These are phyloP conservation scores for Chamaenerion angustifolium DNA, from an alignment of 345 rosid genomes.

Conservation along the genomic window DNA sequence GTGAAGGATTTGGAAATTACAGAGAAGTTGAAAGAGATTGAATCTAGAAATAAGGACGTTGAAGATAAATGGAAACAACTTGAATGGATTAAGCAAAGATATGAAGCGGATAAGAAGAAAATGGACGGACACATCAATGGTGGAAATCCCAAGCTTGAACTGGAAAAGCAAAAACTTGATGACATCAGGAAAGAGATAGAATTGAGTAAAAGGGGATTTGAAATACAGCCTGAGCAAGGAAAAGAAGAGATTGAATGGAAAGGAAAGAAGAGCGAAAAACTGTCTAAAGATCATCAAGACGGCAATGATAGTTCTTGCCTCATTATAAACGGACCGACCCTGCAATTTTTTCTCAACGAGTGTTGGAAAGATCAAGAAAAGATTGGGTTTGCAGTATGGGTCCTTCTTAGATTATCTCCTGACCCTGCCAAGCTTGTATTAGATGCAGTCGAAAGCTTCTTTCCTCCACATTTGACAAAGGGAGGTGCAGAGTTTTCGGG, in stretches of 20 bases:
- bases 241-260: conserved; percentile 15
- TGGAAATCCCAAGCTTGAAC: conserved; percentile 2
- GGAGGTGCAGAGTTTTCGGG: conserved; percentile 15
- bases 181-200: conserved; percentile 10
- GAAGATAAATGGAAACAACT: conserved; percentile 9
- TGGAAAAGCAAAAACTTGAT: conserved; percentile 12
- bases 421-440: conserved; percentile 53
- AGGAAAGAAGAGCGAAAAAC: conserved; percentile 12
- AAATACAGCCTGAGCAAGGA: too few species aligned
- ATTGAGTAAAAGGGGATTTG: conserved; percentile 4
- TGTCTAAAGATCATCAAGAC: conserved; percentile 4
- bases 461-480: conserved; percentile 22
- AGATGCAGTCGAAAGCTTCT: conserved; percentile 37
- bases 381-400: conserved; percentile 15
- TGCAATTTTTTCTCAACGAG: conserved; percentile 38
- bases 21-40: conserved; percentile 8
- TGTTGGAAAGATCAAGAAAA: conserved; percentile 16
- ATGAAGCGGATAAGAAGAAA: background rate
- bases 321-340: conserved; percentile 20
- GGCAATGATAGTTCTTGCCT: conserved; percentile 1
- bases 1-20: conserved; percentile 14
- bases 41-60: conserved; percentile 10
- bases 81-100: conserved; percentile 13
- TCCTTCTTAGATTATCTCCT: conserved; percentile 15
- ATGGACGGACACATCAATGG: too few species aligned